These are phyloP conservation scores for Puccinellia tenuiflora DNA, from an alignment of 176 grass and related monocot species.

Conservation along the genomic window DNA sequence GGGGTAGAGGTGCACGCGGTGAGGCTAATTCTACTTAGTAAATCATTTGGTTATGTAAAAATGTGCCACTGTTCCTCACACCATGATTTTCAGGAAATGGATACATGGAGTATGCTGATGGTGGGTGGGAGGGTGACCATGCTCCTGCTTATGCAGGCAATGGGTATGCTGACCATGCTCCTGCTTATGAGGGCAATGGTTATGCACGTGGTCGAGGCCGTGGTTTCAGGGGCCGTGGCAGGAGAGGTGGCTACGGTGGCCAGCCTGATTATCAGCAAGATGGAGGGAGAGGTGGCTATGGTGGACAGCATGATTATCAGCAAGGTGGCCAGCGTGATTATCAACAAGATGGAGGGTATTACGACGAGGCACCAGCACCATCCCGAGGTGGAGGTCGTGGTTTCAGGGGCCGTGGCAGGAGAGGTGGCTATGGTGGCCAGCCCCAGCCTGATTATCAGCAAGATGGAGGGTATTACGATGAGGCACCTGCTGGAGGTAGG, in stretches of 20 bases:
- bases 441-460: slow-evolving; percentile 68
- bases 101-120: slow-evolving; percentile 42
- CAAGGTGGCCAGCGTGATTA: slow-evolving; percentile 49
- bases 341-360: slow-evolving; percentile 28
- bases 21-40: slow-evolving; percentile 13
- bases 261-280: slow-evolving; percentile 50
- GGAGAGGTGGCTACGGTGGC: slow-evolving; percentile 47
- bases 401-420: slow-evolving; percentile 49
- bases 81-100: slow-evolving; percentile 50
- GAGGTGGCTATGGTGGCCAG: slow-evolving; percentile 44
- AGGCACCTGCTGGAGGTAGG: slow-evolving; percentile 64
- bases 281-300: slow-evolving; percentile 44
- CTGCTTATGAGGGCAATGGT: slow-evolving; percentile 42
- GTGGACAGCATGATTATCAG: slow-evolving; percentile 48
- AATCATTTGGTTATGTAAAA: neutral
- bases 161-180: slow-evolving; percentile 42
- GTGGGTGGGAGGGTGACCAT: slow-evolving; percentile 52
- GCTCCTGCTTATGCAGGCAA: slow-evolving; percentile 38
- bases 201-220: slow-evolving; percentile 60
- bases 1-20: slow-evolving; percentile 49
- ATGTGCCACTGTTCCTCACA: slow-evolving; percentile 18
- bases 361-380: slow-evolving; percentile 48
- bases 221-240: slow-evolving; percentile 48
- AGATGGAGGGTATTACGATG: slow-evolving; percentile 59
- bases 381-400: slow-evolving; percentile 53